A percentile compares a stretch with the other conserved stretches of the same genome.
These are phyloP conservation scores for Trametes pubescens DNA, from an alignment of 1,284 basidiomycete species.

Conservation along the genomic window DNA sequence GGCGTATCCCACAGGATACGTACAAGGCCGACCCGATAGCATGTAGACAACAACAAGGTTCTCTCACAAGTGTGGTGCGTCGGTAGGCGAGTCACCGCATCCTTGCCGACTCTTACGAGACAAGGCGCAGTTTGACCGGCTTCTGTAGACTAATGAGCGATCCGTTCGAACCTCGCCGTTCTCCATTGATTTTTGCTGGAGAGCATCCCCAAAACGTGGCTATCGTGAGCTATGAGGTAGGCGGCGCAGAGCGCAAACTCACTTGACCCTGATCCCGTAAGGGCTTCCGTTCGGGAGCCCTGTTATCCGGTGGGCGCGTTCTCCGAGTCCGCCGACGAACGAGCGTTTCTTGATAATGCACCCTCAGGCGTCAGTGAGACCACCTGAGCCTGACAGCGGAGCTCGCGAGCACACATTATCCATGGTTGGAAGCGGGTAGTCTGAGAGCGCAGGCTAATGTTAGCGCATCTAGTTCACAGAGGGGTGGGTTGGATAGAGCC, in stretches of 20 bases:
- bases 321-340: too few relatives aligned
- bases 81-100: not conserved
- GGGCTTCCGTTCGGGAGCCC: not conserved
- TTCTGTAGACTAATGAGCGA: not conserved
- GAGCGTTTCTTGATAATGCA: too few relatives aligned
- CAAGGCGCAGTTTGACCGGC: not conserved
- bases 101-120: not conserved
- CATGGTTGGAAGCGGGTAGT: not conserved
- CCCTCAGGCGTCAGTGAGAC: too few relatives aligned
- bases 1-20: not conserved
- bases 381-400: too few relatives aligned
- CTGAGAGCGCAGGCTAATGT: slow-evolving; percentile 15
- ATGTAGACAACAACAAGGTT: not conserved
- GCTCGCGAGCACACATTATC: too few relatives aligned
- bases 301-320: not conserved
- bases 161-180: not conserved
- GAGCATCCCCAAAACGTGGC: not conserved
- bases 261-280: not conserved
- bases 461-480: slow-evolving; percentile 7
- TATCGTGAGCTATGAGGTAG: not conserved
- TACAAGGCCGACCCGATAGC: not conserved
- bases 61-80: not conserved
- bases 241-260: not conserved
- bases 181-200: not conserved
- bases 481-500: not conserved